These are phyloP conservation scores for Hypholoma fasciculare DNA, from an alignment of 768 basidiomycete genomes.

Conservation along the genomic window DNA sequence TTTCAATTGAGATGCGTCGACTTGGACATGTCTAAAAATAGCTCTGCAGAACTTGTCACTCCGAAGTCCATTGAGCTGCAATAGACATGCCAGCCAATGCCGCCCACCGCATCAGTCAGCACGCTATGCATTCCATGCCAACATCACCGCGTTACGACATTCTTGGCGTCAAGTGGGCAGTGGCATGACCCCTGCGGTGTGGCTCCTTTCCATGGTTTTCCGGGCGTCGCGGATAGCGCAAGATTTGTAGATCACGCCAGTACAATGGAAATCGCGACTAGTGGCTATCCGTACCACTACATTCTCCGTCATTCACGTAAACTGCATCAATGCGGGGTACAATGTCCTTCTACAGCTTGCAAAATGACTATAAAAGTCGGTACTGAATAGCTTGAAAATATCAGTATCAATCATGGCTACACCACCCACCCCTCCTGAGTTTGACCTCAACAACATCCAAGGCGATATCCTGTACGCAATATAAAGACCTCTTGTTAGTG, in stretches of 20 bases:
- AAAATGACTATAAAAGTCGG: not conserved
- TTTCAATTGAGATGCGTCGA: too few species aligned
- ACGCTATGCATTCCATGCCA: too few species aligned
- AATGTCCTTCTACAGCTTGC: not conserved
- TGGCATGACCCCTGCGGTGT: too few species aligned
- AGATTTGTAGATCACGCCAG: not conserved
- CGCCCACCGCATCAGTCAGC: too few species aligned
- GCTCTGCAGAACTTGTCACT: too few species aligned
- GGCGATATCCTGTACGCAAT: constrained; percentile 44
- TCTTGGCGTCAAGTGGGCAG: too few species aligned
- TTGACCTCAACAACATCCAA: constrained; percentile 45
- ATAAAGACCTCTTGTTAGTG: not conserved
- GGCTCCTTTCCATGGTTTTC: not conserved
- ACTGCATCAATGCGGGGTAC: not conserved
- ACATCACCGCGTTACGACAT: too few species aligned
- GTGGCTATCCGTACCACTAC: not conserved
- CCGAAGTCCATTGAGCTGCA: too few species aligned
- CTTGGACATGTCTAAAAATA: too few species aligned
- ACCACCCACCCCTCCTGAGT: constrained; percentile 9
- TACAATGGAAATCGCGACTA: too few species aligned
- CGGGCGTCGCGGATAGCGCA: not conserved
- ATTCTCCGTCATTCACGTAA: constrained; percentile 2
- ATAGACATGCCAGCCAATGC: too few species aligned
- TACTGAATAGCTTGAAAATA: not conserved
- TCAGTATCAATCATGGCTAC: constrained; percentile 5